Base-by-base conservation (phyloP, 768 basidiomycete species). In the Chalciporus piperatus region DNA sequence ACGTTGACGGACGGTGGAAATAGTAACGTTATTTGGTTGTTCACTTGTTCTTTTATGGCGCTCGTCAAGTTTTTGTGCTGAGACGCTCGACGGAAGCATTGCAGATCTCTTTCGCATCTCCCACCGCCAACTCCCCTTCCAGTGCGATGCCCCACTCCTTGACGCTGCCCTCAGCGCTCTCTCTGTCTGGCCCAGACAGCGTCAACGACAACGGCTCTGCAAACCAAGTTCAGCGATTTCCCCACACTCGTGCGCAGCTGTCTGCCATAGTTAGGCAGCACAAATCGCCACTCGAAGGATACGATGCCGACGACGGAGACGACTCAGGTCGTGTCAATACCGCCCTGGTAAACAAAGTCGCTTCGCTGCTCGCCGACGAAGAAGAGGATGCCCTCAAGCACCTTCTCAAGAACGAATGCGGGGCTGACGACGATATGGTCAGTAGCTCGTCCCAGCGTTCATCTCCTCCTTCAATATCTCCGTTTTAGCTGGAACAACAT, bases 301-400 rank as follows among this genome's bases (percentile, higher is more conserved):
- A 77, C 58, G 86, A 88, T 52, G 69, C 71, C 59, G 83, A 85
- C 52, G 84, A 87, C 58, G 62, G 60, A 16, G 84, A 75, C 50
- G 77, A 86, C 41, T 74, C 75, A 43, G 69, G 70, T 41, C 73
- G 72, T 50, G 82, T 92, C 40, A 80, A 77, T 39, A 75, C 82
- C 5, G 70, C 75, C 32, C 69, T 94, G 9, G 80, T 95, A n/a
- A 80, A 76, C 61, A 76, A 76, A 61, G 86, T 95, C 4, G 87
- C 88, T 22, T 72, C 74, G 3, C 72, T 91, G 46, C 79, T 97
- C 35, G 81, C 80, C 27, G 82, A 85, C 47, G 94, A 98, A 70
- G 82, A 87, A 51, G 94, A 94, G 70, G 94, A 96, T 48, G 83
- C 84, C 43, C 83, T 96, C 62, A 94, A 95, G 70, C 60, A 67